Base-by-base conservation (phyloP, 108 stramenopile species). In the Skeletonema grethae region DNA sequence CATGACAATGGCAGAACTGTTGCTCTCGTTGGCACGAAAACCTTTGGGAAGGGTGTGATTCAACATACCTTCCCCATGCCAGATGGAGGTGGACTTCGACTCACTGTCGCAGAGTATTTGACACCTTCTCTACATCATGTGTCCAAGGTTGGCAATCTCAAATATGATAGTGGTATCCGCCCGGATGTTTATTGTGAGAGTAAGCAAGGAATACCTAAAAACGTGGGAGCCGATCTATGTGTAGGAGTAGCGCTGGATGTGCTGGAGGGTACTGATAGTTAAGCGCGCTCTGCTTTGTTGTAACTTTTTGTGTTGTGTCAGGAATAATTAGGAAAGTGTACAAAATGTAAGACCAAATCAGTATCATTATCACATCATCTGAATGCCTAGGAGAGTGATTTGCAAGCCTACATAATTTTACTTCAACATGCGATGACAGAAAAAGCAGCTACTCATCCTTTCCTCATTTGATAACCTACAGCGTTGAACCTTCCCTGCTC, bases 51-150 rank as follows among this genome's bases (percentile, higher is more conserved):
- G 73, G 79, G 84, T 12, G 67, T 90, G 28, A 93, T 94, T 60
- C 93, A 90, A 59, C 93, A 94, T 61, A 94, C 93, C n/a, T 94
- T 94, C 71, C 93, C 93, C 5, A 85, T 90, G 85, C 93, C 90
- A 3, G 94, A 95, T 69, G 94, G 94, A 16, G 94, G 91, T 22
- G 94, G 87, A 2, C 72, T 95, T 39, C 76, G 88, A 35, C 69
- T 95, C 53, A 95, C 94, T 24, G 88, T 95, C 25, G 91, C 91
- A 11, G 94, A 95, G 64, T 92, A 89, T 65, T 71, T 95, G 56
- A 90, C 88, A 0, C 94, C 94, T 11, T 63, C 84, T 15, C 69
- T 92, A 22, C 69, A 80, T 18, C 94, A 95, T 84, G 88, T 95
- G 8, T 90, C 93, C 9, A 85, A 81, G 38, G 87, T 89, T n/a